Conservation (phyloP, 2,329 filamentous ascomycete genomes). For the Trichocomaceae sp. region DNA sequence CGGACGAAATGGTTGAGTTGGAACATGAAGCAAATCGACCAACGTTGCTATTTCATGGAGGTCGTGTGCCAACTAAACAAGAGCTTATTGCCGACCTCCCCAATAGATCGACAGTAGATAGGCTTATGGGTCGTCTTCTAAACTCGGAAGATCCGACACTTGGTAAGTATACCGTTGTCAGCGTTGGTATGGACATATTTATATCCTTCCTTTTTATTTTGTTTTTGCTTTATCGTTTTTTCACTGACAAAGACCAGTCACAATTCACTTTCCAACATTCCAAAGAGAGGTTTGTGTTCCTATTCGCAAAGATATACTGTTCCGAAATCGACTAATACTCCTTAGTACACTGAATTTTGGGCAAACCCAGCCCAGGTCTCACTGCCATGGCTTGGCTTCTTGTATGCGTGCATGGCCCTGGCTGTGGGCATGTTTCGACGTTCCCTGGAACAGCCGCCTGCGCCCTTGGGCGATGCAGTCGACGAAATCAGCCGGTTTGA, state of each 20-base stretch:
- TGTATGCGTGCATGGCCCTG: slow-evolving; percentile 25
- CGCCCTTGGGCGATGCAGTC: slow-evolving; percentile 14
- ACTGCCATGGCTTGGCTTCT: slow-evolving; percentile 26
- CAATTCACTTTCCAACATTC: slow-evolving; percentile 27
- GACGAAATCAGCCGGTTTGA: slow-evolving; percentile 40
- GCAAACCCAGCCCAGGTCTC: slow-evolving; percentile 21
- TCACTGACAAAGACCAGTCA: slow-evolving; percentile 14
- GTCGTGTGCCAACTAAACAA: slow-evolving; percentile 21
- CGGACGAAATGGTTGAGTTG: slow-evolving; percentile 21
- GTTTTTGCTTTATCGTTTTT: too few relatives aligned
- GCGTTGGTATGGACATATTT: slow-evolving; percentile 22
- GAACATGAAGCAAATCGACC: slow-evolving; percentile 20
- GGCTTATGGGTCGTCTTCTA: slow-evolving; percentile 29
- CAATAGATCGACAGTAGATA: slow-evolving; percentile 25
- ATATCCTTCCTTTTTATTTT: slow-evolving; percentile 20
- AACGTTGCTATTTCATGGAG: slow-evolving; percentile 24
- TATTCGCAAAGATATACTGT: not conserved
- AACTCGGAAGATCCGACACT: slow-evolving; percentile 28
- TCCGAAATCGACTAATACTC: not conserved
- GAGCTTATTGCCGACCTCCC: slow-evolving; percentile 30
- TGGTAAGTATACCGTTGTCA: slow-evolving; percentile 25
- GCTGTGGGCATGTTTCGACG: slow-evolving; percentile 23
- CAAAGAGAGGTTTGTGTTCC: slow-evolving; percentile 29
- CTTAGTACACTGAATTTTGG: slow-evolving; percentile 29
- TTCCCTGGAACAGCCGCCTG: slow-evolving; percentile 20